A percentile compares a stretch with the other conserved stretches of the same genome.
phyloP scores from a whole-genome alignment of 2,329 filamentous ascomycete genomes.

The Scorias spongiosa region DNA sequence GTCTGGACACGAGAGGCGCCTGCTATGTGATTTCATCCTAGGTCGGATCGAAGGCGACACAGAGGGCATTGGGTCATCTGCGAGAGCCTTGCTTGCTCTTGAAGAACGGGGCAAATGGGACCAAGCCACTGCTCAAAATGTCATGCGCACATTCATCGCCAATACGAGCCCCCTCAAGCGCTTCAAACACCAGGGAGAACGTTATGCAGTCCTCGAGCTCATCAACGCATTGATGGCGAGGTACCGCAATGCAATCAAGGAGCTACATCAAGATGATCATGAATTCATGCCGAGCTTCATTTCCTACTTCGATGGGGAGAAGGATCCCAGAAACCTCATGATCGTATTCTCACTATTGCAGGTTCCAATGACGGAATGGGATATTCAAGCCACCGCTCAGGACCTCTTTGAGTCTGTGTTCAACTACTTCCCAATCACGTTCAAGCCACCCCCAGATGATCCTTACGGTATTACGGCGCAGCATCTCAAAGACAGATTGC shows the following conservation, averaged over 20 bases:
- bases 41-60: constrained; percentile 45
- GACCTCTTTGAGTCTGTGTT: constrained; percentile 53
- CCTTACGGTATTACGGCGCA: constrained; percentile 56
- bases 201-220: constrained; percentile 47
- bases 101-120: constrained; percentile 47
- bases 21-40: constrained; percentile 49
- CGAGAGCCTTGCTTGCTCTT: constrained; percentile 42
- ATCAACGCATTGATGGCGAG: constrained; percentile 47
- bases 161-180: constrained; percentile 44
- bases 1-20: constrained; percentile 43
- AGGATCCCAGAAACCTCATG: constrained; percentile 56
- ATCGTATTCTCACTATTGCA: constrained; percentile 52
- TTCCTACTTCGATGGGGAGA: constrained; percentile 51
- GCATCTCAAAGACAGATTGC: constrained; percentile 48
- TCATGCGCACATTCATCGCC: constrained; percentile 34
- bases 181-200: constrained; percentile 44
- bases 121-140: constrained; percentile 37
- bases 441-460: constrained; percentile 53
- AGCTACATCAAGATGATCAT: constrained; percentile 37
- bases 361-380: constrained; percentile 54
- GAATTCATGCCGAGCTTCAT: constrained; percentile 47
- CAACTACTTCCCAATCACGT: constrained; percentile 59
- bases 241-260: constrained; percentile 41
- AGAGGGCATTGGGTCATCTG: constrained; percentile 39
- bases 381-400: constrained; percentile 44